Conservation (phyloP, 2,329 filamentous ascomycete species). For the Exophiala mesophila region DNA sequence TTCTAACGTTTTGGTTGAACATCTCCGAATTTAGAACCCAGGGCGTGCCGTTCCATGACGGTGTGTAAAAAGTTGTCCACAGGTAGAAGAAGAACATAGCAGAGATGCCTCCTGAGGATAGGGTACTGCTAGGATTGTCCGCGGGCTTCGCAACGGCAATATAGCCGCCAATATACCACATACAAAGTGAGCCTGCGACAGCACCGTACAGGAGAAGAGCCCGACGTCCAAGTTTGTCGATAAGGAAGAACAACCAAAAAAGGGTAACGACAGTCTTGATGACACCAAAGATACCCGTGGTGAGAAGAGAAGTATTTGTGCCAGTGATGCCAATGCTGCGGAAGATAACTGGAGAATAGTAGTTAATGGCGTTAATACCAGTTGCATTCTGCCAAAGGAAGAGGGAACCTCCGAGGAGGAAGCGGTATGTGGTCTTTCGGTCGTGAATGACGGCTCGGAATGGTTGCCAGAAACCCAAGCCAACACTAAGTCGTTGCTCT, state of each 20-base stretch:
- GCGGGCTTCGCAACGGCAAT: slow-evolving; percentile 45
- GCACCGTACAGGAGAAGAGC: slow-evolving; percentile 63
- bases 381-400: slow-evolving; percentile 76
- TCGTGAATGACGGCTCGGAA: slow-evolving; percentile 55
- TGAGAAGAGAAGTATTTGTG: slow-evolving; percentile 56
- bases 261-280: slow-evolving; percentile 67
- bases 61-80: slow-evolving; percentile 69
- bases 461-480: slow-evolving; percentile 69
- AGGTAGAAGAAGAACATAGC: slow-evolving; percentile 67
- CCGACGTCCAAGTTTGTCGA: slow-evolving; percentile 60
- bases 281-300: slow-evolving; percentile 71
- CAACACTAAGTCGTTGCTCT: slow-evolving; percentile 57
- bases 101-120: slow-evolving; percentile 50
- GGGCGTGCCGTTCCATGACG: slow-evolving; percentile 66
- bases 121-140: slow-evolving; percentile 31
- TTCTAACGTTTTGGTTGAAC: slow-evolving; percentile 65
- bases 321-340: slow-evolving; percentile 58
- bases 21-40: slow-evolving; percentile 64
- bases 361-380: slow-evolving; percentile 70
- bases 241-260: slow-evolving; percentile 64
- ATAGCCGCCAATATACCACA: slow-evolving; percentile 62
- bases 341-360: slow-evolving; percentile 67
- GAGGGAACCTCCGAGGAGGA: slow-evolving; percentile 67
- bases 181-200: slow-evolving; percentile 56
- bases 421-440: slow-evolving; percentile 61